Percentiles rank a stretch among this genome's conserved stretches.
phyloP scores from a whole-genome alignment of 2,329 filamentous ascomycete genomes.

The Venturia pyrina region DNA sequence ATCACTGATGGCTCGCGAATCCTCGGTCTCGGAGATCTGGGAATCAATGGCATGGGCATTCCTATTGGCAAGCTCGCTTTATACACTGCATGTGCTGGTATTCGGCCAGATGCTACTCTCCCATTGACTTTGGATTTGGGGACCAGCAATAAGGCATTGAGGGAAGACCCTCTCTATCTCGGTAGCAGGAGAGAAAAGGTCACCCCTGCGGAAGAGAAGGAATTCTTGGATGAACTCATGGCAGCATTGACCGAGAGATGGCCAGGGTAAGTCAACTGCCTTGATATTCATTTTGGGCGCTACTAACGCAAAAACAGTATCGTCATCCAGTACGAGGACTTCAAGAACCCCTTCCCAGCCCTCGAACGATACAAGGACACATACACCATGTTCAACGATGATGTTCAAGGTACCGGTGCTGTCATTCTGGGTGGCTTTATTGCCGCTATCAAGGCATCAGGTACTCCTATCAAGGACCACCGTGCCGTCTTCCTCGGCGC shows the following conservation, averaged over 20 bases:
- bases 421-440: conserved; percentile 81
- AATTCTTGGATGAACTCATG: conserved; percentile 98
- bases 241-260: conserved; percentile 69
- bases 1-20: conserved; percentile 93
- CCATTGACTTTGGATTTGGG: conserved; percentile 54
- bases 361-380: conserved; percentile 78
- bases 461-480: conserved; percentile 79
- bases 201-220: conserved; percentile 65
- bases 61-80: conserved; percentile 92
- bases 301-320: conserved; percentile 39
- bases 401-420: conserved; percentile 94
- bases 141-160: conserved; percentile 51
- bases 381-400: conserved; percentile 97
- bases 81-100: conserved; percentile 92
- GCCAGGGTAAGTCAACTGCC: conserved; percentile 44
- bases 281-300: background rate
- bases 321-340: conserved; percentile 91
- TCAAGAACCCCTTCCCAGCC: conserved; percentile 94
- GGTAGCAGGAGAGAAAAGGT: conserved; percentile 79
- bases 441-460: conserved; percentile 70
- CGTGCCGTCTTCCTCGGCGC: conserved; percentile 93
- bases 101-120: conserved; percentile 63
- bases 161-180: conserved; percentile 82
- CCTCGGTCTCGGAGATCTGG: conserved; percentile 85
- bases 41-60: conserved; percentile 96